Base-by-base conservation (phyloP, 306 rosid genomes). In the Castanea mollissima region DNA sequence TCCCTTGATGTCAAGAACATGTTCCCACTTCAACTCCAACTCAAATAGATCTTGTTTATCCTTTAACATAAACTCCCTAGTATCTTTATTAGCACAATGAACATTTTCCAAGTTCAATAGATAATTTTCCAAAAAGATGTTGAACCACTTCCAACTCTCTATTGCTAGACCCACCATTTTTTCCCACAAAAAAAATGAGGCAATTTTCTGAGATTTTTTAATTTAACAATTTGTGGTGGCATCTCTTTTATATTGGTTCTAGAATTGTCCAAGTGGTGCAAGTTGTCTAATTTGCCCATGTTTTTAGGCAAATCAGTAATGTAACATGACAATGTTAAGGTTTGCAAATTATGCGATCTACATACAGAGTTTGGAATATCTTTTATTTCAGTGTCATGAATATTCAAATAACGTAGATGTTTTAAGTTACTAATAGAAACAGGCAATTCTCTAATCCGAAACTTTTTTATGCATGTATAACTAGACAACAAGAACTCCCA, bases 261-360 rank as follows among this genome's bases (percentile, higher is more conserved):
- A 9, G 63, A 20, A 29, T 74, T 67, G 41, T 84, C 80, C 54
- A 84, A 81, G 31, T 73, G 75, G 6, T 79, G 79, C 68, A 80
- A 15, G 55, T 80, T 80, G 15, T 68, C 25, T 5, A 84, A 80
- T 38, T 31, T 84, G 15, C 44, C 58, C 80, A 60, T 55, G 41
- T 77, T 60, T 15, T 14, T 4, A 0, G 82, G 87, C 34, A 77
- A 69, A 21, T 16, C 41, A 11, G 5, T 32, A 44, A 80, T 5
- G 67, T 90, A 89, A 16, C 14, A 3, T 2, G 38, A 52, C 46
- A 89, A 64, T 23, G 58, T 18, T 14, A 87, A 18, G 1, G 84
- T 81, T 70, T 90, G 87, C 21, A 89, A 74, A 58, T 83, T 83
- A 35, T 60, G 71, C 18, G 85, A 67, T 11, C 10, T 9, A 31